A percentile compares a stretch with the other conserved stretches of the same genome.
Conservation (phyloP, 1,284 basidiomycete species). For the Inonotus obliquus region DNA sequence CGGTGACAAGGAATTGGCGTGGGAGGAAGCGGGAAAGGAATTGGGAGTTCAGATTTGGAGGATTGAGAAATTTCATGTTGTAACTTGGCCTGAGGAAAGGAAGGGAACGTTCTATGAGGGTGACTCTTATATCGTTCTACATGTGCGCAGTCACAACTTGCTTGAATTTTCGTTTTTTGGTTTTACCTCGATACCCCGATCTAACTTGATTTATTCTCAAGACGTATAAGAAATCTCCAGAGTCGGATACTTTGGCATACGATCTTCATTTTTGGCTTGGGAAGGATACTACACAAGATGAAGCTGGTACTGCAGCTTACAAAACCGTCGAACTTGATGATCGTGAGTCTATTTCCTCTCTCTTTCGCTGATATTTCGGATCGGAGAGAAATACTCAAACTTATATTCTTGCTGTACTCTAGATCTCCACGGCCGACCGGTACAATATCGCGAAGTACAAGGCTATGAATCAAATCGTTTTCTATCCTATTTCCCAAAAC, state of each 20-base stretch:
- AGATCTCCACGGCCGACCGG: conserved; percentile 50
- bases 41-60: conserved; percentile 52
- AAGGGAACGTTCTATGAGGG: conserved; percentile 49
- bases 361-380: not conserved
- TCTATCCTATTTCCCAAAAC: conserved; percentile 39
- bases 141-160: conserved; percentile 44
- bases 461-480: conserved; percentile 48
- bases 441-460: conserved; percentile 61
- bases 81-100: not conserved
- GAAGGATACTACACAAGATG: conserved; percentile 53
- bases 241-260: conserved; percentile 44
- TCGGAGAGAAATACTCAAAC: not conserved
- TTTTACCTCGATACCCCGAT: no score
- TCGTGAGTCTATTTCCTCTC: conserved; percentile 34
- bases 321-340: conserved; percentile 68
- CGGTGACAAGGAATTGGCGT: conserved; percentile 48
- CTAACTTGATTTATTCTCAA: conserved; percentile 18
- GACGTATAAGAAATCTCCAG: conserved; percentile 51
- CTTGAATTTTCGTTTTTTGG: no score
- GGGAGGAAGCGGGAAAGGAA: conserved; percentile 41
- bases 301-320: conserved; percentile 62
- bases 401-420: not conserved
- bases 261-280: conserved; percentile 68
- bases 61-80: conserved; percentile 46
- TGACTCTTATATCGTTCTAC: conserved; percentile 59